Evolutionary conservation across 176 grass and related monocot genomes (phyloP).

Genomic region (Neostapfia colusana): DNA sequence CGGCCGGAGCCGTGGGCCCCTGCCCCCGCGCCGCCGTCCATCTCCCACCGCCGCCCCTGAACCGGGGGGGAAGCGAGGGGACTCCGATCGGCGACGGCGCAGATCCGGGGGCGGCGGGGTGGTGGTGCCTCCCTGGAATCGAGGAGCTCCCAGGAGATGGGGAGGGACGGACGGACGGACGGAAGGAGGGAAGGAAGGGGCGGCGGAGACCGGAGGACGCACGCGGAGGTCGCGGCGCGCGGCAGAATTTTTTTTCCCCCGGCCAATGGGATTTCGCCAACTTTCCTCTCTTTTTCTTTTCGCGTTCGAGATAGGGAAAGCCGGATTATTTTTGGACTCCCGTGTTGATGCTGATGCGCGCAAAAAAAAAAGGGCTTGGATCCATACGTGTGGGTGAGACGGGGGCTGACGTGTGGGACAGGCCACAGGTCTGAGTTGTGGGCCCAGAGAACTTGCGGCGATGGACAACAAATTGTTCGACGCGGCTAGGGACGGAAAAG

Average conservation of each 20-base stretch:
- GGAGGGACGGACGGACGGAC: not conserved
- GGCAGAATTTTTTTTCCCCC: not conserved
- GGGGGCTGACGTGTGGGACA: not conserved
- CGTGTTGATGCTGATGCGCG: conserved; percentile 14
- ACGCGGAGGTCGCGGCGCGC: conserved; percentile 32
- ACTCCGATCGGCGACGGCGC: conserved; percentile 33
- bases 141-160: conserved; percentile 37
- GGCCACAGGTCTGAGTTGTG: not conserved
- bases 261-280: conserved; percentile 17
- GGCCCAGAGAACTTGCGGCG: not conserved
- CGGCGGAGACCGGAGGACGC: conserved; percentile 33
- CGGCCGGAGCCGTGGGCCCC: conserved; percentile 31
- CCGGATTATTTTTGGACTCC: no score
- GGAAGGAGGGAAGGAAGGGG: no score
- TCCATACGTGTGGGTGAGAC: no score
- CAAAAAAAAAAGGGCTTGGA: conserved; percentile 1
- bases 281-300: no score
- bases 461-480: not conserved
- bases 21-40: conserved; percentile 53
- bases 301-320: not conserved
- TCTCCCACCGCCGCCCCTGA: conserved; percentile 43
- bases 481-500: not conserved
- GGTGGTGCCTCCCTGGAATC: conserved; percentile 20
- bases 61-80: conserved; percentile 4
- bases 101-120: conserved; percentile 1